These are phyloP conservation scores for Jaltomata sinuosa DNA, from an alignment of 257 asterid species.

Conservation along the genomic window DNA sequence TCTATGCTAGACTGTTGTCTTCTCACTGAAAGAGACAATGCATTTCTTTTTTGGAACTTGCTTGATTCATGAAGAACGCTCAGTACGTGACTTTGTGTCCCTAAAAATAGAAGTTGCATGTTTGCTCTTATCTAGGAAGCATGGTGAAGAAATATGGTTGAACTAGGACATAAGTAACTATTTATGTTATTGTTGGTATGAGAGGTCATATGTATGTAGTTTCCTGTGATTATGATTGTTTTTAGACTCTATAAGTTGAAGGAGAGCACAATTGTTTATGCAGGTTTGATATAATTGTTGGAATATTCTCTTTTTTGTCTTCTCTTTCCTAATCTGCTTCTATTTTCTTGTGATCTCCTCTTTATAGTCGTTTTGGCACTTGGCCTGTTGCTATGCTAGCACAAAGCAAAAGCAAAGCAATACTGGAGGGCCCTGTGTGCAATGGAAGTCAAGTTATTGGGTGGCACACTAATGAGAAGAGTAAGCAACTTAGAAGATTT, in stretches of 20 bases:
- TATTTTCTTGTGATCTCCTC: constrained; percentile 4
- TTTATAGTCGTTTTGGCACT: constrained; percentile 80
- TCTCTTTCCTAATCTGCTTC: neutral
- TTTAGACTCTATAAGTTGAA: neutral
- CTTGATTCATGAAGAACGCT: neutral
- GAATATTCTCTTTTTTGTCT: neutral
- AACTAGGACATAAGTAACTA: neutral
- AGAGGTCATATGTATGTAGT: neutral
- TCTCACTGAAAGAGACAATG: neutral
- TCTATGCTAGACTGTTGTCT: neutral
- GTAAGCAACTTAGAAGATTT: constrained; percentile 81
- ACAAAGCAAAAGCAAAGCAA: constrained; percentile 72
- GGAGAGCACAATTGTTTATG: neutral
- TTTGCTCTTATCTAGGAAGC: neutral
- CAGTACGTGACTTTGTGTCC: neutral
- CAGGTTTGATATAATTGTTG: neutral
- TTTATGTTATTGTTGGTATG: neutral
- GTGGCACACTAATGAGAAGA: constrained; percentile 96
- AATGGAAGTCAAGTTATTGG: constrained; percentile 86
- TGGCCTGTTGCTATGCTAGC: constrained; percentile 98
- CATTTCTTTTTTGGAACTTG: neutral
- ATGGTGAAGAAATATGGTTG: neutral
- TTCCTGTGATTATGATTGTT: neutral
- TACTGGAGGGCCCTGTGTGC: constrained; percentile 89
- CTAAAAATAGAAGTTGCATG: neutral